Percentiles rank a stretch among this genome's conserved stretches.
These are phyloP conservation scores for Lentinula guzmanii DNA, from an alignment of 768 basidiomycete genomes.

Conservation along the genomic window DNA sequence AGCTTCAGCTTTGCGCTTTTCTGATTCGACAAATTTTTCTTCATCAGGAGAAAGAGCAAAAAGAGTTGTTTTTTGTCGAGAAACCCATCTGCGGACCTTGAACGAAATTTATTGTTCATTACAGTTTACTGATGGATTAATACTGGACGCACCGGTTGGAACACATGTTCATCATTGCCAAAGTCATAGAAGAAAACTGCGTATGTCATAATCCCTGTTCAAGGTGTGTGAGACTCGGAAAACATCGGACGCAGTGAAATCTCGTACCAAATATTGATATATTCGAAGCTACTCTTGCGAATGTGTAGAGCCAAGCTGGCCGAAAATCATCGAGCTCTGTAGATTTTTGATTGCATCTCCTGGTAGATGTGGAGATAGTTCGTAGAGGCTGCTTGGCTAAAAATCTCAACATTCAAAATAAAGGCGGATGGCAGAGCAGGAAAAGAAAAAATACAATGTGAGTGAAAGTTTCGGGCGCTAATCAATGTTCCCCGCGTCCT, in stretches of 20 bases:
- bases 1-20: background rate
- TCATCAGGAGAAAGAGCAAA: constrained; percentile 58
- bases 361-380: background rate
- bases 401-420: background rate
- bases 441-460: background rate
- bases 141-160: constrained; percentile 47
- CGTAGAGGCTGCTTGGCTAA: background rate
- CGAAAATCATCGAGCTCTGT: constrained; percentile 35
- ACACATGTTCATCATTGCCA: constrained; percentile 68
- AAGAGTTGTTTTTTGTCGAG: constrained; percentile 41
- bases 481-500: background rate
- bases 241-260: background rate
- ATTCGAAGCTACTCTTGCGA: constrained; percentile 45
- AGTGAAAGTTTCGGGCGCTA: background rate
- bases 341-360: background rate
- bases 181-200: constrained; percentile 60
- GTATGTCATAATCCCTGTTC: constrained; percentile 46
- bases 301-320: constrained; percentile 55
- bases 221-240: background rate
- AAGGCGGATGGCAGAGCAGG: background rate
- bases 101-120: background rate
- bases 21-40: constrained; percentile 27
- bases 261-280: constrained; percentile 50
- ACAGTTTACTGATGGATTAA: background rate
- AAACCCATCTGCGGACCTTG: constrained; percentile 57